Percentiles rank a stretch among this genome's conserved stretches.
These are phyloP conservation scores for Saccharomycopsis olivae DNA, from an alignment of 805 yeast species.

Conservation along the genomic window DNA sequence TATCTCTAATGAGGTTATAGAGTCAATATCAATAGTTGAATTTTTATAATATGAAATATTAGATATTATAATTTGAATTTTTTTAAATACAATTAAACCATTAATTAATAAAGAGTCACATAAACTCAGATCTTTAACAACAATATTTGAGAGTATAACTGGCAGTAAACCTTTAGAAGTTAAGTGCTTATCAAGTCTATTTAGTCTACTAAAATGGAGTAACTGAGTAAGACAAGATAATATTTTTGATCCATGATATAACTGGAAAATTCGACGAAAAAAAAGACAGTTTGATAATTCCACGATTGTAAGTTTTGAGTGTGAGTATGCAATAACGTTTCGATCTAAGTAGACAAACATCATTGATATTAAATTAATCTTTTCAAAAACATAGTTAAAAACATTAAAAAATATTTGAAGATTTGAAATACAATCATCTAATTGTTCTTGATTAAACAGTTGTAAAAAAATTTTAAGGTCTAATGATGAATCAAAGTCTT, in stretches of 20 bases:
- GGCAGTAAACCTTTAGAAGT: neutral
- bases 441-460: too few relatives aligned
- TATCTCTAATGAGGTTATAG: too few relatives aligned
- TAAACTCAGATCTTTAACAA: neutral
- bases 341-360: slow-evolving; percentile 9
- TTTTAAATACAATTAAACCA: slow-evolving; percentile 1
- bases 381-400: slow-evolving; percentile 8
- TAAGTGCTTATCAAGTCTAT: neutral
- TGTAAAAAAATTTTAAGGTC: too few relatives aligned
- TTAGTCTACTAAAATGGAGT: neutral
- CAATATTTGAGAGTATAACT: too few relatives aligned
- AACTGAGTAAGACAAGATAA: neutral
- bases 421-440: neutral
- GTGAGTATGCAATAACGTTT: slow-evolving; percentile 2
- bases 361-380: neutral
- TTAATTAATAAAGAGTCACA: neutral
- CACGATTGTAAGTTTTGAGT: slow-evolving; percentile 6
- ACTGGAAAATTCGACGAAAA: neutral
- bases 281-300: slow-evolving; percentile 10
- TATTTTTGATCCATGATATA: neutral
- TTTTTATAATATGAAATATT: neutral
- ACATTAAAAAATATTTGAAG: neutral
- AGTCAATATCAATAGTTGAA: too few relatives aligned
- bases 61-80: slow-evolving; percentile 1
- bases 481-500: neutral